Evolutionary conservation across 116 monocot genomes (phyloP).

Genomic region (Papilionanthe hybrid): DNA sequence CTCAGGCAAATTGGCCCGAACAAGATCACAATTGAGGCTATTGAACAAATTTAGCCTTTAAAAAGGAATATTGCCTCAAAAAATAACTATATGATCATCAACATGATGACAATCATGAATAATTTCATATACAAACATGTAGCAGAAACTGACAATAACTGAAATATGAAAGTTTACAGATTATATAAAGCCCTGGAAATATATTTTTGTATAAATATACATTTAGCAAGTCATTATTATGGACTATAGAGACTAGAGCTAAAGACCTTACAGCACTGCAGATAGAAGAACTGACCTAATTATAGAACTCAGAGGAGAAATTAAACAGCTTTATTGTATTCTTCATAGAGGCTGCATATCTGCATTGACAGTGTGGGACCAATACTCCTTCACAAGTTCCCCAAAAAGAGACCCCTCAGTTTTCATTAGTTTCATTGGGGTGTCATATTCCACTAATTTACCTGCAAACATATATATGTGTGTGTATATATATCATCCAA

Average conservation of each 20-base stretch:
- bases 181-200: not conserved
- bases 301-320: not conserved
- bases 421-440: conserved; percentile 47
- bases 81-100: not conserved
- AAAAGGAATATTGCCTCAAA: not conserved
- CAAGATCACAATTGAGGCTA: too few species aligned
- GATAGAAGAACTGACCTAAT: not conserved
- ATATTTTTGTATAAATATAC: not conserved
- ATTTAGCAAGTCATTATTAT: not conserved
- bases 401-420: conserved; percentile 50
- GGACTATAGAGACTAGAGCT: not conserved
- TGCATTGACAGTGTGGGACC: conserved; percentile 36
- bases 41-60: not conserved
- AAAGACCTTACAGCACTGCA: not conserved
- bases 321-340: not conserved
- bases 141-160: not conserved
- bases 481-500: not conserved
- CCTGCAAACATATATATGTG: conserved; percentile 25
- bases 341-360: conserved; percentile 2
- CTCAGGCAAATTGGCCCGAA: too few species aligned
- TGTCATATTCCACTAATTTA: conserved; percentile 55
- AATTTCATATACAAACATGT: not conserved
- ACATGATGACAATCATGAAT: not conserved
- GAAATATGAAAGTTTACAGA: not conserved
- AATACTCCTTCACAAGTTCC: conserved; percentile 58